phyloP scores from a whole-genome alignment of 2,329 filamentous ascomycete genomes.

The Calonectria pseudoreteaudii region DNA sequence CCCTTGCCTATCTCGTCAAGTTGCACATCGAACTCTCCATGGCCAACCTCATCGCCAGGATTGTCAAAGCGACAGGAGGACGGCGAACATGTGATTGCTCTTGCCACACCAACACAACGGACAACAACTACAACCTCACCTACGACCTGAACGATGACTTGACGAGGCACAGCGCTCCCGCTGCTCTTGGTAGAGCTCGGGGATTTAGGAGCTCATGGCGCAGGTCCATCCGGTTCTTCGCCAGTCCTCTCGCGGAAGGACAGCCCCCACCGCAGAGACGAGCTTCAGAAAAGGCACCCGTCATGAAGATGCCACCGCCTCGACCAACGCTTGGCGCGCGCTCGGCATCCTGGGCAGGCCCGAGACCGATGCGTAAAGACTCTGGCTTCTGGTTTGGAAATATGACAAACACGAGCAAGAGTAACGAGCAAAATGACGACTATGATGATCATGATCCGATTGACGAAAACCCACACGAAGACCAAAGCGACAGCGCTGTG shows the following conservation, averaged over 20 bases:
- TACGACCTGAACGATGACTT: constrained; percentile 2
- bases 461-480: constrained; percentile 2
- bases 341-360: constrained; percentile 6
- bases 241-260: neutral
- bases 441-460: neutral
- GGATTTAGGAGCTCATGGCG: neutral
- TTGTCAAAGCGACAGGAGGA: constrained; percentile 37
- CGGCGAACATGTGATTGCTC: constrained; percentile 34
- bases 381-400: constrained; percentile 7
- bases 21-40: constrained; percentile 43
- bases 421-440: constrained; percentile 4
- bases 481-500: neutral
- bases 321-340: neutral
- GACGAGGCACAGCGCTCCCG: constrained; percentile 1
- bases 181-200: neutral
- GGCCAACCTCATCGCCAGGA: constrained; percentile 43
- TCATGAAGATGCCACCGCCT: neutral
- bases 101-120: constrained; percentile 30
- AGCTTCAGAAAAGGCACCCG: neutral
- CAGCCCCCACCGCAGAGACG: neutral
- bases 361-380: neutral
- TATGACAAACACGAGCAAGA: constrained; percentile 6
- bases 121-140: neutral
- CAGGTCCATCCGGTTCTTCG: neutral
- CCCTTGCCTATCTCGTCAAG: constrained; percentile 43